Base-by-base conservation (phyloP, 352 stramenopile species). In the Achlya hypogyna region DNA sequence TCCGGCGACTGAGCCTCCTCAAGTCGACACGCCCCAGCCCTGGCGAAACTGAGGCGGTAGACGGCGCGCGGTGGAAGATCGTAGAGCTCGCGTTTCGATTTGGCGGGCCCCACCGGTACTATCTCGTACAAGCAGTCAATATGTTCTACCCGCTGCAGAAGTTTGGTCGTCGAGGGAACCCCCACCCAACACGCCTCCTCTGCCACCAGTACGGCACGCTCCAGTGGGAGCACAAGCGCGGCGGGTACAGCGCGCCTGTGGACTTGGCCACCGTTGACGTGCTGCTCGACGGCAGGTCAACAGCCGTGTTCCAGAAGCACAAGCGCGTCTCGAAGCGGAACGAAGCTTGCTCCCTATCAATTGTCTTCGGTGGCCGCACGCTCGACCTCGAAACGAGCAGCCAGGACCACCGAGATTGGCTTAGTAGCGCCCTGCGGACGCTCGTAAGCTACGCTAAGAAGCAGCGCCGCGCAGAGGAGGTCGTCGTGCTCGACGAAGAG, bases 201-300 rank as follows among this genome's bases (percentile, higher is more conserved):
- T 94, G 85, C 70, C 91, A 92, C 52, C 80, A 73, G 20, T 94
- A 81, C 34, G 85, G 85, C 45, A 88, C 83, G 8, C 63, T 94
- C 6, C 85, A 94, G 69, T 94, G 85, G 85, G 83, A 94, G 62
- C 85, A 94, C 73, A 94, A 94, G 60, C 82, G 85, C 29, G 84
- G 85, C 1, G 73, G 76, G 4, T 71, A 92, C 8, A 91, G 82
- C 60, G 74, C 80, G 38, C 69, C 85, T 0, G 81, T 92, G 1
- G 85, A 94, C 59, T 74, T 94, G 18, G 85, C 85, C 3, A 74
- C 81, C 65, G 83, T 87, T 22, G 56, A 89, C 5, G 79, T 90
- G 43, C 72, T 94, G 32, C 51, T 88, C 3, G 79, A 91, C 0
- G 85, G 83, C 10, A 75, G 83, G 6, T 74, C 81, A 58, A 92